These are phyloP conservation scores for Stachybotrys chartarum DNA, from an alignment of 2,329 filamentous ascomycete species.

Conservation along the genomic window DNA sequence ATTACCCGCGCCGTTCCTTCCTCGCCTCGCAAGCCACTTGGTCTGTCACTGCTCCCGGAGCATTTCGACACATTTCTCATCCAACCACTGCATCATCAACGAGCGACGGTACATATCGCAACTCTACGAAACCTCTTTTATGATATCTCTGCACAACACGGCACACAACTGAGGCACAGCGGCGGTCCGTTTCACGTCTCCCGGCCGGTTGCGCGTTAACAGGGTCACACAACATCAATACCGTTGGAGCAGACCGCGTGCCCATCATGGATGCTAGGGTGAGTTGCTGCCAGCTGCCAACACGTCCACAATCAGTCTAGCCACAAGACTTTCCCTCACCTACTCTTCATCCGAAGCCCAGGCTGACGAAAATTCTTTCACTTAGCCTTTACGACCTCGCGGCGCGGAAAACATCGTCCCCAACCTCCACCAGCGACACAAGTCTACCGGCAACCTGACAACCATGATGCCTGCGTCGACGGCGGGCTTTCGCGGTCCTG, in stretches of 20 bases:
- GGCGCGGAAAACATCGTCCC: constrained; percentile 47
- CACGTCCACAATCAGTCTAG: background rate
- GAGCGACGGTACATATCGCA: background rate
- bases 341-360: background rate
- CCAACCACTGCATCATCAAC: background rate
- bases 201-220: constrained; percentile 12
- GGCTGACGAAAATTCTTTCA: background rate
- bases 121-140: background rate
- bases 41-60: background rate
- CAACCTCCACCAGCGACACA: constrained; percentile 69
- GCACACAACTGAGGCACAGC: background rate
- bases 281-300: constrained; percentile 9
- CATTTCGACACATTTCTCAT: background rate
- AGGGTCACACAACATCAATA: constrained; percentile 8
- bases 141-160: background rate
- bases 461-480: constrained; percentile 15
- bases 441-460: constrained; percentile 61
- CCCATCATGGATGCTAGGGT: constrained; percentile 27
- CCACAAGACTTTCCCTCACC: background rate
- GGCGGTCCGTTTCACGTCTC: background rate
- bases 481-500: constrained; percentile 31
- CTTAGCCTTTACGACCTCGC: constrained; percentile 32
- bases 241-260: constrained; percentile 8
- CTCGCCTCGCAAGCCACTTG: background rate
- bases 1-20: background rate